Conservation (phyloP, 352 stramenopile species). For the Phytophthora vignae region DNA sequence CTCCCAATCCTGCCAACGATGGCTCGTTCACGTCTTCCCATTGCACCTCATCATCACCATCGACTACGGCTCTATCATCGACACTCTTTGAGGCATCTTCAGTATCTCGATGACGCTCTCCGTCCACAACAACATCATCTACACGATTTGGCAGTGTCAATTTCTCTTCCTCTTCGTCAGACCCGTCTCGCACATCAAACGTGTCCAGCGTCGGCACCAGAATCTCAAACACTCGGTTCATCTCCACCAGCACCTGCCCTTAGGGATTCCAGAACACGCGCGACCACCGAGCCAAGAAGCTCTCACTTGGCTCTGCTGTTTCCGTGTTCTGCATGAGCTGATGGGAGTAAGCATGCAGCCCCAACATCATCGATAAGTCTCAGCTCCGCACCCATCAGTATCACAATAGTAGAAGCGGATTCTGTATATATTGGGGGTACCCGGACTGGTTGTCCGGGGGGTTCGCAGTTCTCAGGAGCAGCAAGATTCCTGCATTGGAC, state of each 20-base stretch:
- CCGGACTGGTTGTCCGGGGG: no score
- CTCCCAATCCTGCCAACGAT: neutral
- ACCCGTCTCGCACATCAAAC: slow-evolving; percentile 45
- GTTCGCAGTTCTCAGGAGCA: no score
- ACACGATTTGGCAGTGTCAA: neutral
- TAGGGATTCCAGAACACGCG: no score
- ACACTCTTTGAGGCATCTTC: neutral
- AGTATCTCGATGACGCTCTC: neutral
- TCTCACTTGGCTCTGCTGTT: no score
- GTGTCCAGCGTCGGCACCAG: slow-evolving; percentile 75
- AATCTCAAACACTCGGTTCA: slow-evolving; percentile 82
- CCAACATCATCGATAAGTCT: no score
- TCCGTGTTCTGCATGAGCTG: no score
- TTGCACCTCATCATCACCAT: slow-evolving; percentile 28
- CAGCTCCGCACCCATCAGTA: no score
- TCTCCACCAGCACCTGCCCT: slow-evolving; percentile 60
- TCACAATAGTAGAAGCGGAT: no score
- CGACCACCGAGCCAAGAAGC: no score
- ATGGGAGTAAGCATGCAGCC: neutral
- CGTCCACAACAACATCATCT: neutral
- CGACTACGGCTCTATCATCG: neutral
- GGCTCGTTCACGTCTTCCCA: slow-evolving; percentile 32
- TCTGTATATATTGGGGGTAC: no score
- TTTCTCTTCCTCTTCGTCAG: slow-evolving; percentile 2
- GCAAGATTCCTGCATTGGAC: no score